Percentiles rank a stretch among this genome's conserved stretches.
Evolutionary conservation across 2,329 filamentous ascomycete species (phyloP).

Genomic region (Fusarium brachygibbosum): DNA sequence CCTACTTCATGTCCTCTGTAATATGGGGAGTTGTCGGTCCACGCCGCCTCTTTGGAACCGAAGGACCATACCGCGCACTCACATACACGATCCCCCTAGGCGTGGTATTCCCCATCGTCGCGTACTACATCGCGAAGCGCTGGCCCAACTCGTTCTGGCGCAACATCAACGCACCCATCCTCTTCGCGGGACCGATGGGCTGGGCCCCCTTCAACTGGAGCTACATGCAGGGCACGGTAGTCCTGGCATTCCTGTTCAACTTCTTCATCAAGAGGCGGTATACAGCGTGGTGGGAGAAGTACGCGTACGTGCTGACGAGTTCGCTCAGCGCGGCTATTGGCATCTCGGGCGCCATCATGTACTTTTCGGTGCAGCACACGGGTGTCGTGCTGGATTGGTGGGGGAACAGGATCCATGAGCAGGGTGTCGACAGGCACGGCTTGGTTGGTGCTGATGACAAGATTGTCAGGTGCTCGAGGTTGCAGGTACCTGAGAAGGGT

Average conservation of each 20-base stretch:
- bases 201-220: conserved; percentile 49
- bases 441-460: conserved; percentile 21
- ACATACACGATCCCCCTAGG: conserved; percentile 42
- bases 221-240: conserved; percentile 45
- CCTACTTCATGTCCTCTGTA: conserved; percentile 72
- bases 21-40: conserved; percentile 79
- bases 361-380: conserved; percentile 44
- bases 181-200: conserved; percentile 44
- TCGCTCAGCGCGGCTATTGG: conserved; percentile 49
- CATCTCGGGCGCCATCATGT: conserved; percentile 47
- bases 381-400: conserved; percentile 45
- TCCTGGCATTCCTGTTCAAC: conserved; percentile 48
- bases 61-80: conserved; percentile 37
- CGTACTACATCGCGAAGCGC: conserved; percentile 36
- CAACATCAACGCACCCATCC: conserved; percentile 44
- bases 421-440: conserved; percentile 46
- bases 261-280: conserved; percentile 44
- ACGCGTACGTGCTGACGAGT: conserved; percentile 49
- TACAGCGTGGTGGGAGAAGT: conserved; percentile 48
- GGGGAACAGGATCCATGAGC: conserved; percentile 36
- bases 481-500: conserved; percentile 39
- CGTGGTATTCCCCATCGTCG: conserved; percentile 33
- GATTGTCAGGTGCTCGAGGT: conserved; percentile 36
- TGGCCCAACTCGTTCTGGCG: conserved; percentile 43
- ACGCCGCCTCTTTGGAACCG: conserved; percentile 66